Evolutionary conservation across 1,139 yeast genomes (phyloP).

Genomic region (Yamadazyma pseudoaaseri): DNA sequence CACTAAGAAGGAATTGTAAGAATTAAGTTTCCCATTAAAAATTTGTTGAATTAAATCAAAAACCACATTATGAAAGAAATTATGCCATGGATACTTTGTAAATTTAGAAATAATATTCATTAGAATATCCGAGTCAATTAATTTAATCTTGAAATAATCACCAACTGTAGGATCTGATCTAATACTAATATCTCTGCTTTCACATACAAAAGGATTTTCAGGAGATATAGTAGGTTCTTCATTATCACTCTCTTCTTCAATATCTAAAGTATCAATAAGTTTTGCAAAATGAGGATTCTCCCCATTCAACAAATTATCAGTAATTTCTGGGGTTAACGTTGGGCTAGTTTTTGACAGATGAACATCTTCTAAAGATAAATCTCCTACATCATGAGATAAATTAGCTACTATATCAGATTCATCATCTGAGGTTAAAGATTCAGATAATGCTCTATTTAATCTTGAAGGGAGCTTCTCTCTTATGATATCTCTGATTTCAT

Average conservation of each 20-base stretch:
- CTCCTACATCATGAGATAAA: constrained; percentile 39
- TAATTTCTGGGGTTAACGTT: constrained; percentile 5
- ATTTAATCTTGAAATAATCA: constrained; percentile 42
- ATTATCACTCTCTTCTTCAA: constrained; percentile 43
- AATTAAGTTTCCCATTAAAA: constrained; percentile 48
- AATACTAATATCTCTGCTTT: constrained; percentile 31
- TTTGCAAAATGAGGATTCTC: constrained; percentile 13
- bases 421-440: constrained; percentile 18
- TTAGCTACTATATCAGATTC: constrained; percentile 12
- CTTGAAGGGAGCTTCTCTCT: constrained; percentile 31
- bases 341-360: constrained; percentile 14
- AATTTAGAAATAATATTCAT: constrained; percentile 34
- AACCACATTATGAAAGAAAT: constrained; percentile 50
- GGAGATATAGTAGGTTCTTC: constrained; percentile 48
- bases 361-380: constrained; percentile 35
- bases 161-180: constrained; percentile 42
- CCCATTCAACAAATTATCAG: constrained; percentile 13
- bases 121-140: constrained; percentile 41
- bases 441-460: constrained; percentile 34
- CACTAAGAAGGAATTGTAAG: constrained; percentile 47
- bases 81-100: constrained; percentile 46
- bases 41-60: constrained; percentile 50
- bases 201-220: constrained; percentile 48
- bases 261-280: constrained; percentile 20
- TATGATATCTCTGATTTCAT: constrained; percentile 35